These are phyloP conservation scores for Salix arbutifolia DNA, from an alignment of 345 rosid genomes.

Conservation along the genomic window DNA sequence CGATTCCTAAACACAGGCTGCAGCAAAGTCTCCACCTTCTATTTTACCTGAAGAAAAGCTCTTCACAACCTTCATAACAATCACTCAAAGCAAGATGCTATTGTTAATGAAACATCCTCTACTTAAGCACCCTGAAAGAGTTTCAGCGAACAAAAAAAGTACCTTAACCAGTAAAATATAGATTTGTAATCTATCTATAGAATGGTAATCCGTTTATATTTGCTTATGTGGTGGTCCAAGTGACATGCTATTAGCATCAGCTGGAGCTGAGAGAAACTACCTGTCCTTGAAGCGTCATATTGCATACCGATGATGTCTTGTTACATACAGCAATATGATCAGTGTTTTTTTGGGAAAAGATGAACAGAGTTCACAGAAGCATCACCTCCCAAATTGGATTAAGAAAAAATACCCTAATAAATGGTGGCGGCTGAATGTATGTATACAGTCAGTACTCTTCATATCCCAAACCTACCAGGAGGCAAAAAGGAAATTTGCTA, in stretches of 20 bases:
- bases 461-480: constrained; percentile 81
- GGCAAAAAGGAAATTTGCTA: not conserved
- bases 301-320: constrained; percentile 80
- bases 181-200: not conserved
- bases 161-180: not conserved
- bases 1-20: constrained; percentile 51
- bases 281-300: constrained; percentile 99
- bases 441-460: constrained; percentile 90
- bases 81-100: constrained; percentile 10
- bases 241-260: not conserved
- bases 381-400: constrained; percentile 61
- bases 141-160: not conserved
- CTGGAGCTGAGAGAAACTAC: constrained; percentile 29
- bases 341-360: constrained; percentile 77
- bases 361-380: constrained; percentile 98
- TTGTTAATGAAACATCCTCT: not conserved
- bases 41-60: constrained; percentile 97
- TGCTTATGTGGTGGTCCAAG: not conserved
- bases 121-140: not conserved
- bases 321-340: constrained; percentile 92
- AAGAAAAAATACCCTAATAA: constrained; percentile 58
- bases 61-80: constrained; percentile 71
- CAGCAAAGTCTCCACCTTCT: constrained; percentile 93
- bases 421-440: constrained; percentile 92
- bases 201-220: not conserved